Evolutionary conservation across 495 filamentous ascomycete genomes (phyloP), one percentile per base, ranked within the genome.

Genomic region (Tuber microsphaerosporum): DNA sequence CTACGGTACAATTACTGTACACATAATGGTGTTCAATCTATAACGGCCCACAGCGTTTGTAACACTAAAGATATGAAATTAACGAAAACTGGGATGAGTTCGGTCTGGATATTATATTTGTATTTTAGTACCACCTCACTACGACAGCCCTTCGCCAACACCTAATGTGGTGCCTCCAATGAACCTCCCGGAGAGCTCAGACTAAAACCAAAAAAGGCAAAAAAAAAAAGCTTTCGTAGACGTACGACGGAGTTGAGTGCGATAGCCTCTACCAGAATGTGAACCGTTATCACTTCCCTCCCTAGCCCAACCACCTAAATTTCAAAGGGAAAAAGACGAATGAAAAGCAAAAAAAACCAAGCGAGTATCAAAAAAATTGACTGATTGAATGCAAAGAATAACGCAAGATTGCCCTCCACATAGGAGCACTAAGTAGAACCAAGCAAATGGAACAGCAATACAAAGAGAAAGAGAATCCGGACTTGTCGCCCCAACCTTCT

Each of bases 401-500:
- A 20, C 34, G 14, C 10, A 48, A 41, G 31, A 26, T 31, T 10
- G 16, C 3, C 26, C 70, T 45, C 70, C 70, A 71, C 16, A 12
- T 45, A 14, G 44, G 17, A 73, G 31, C 43, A n/a, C 44, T 31
- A 69, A 69, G 20, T 51, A 73, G 51, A 73, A 73, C 26, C 20
- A 69, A 73, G 44, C 44, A 69, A 48, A 65, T 65, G 26, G 26
- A 65, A 34, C 26, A 48, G 19, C 16, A 51, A 48, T 73, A 80
- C 75, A 80, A 74, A 76, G 73, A 41, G n/a, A 45, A 71, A 20
- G 3, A 41, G 14, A 71, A 71, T 65, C 56, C 5, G 14, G 16
- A 65, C 56, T 8, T 65, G 56, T 31, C 31, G n/a, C 34, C 14
- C 26, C 1, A 65, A 34, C 56, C 56, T 34, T 65, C 4, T 10